Base-by-base conservation (phyloP, 805 yeast species). In the Yamadazyma scolyti region DNA sequence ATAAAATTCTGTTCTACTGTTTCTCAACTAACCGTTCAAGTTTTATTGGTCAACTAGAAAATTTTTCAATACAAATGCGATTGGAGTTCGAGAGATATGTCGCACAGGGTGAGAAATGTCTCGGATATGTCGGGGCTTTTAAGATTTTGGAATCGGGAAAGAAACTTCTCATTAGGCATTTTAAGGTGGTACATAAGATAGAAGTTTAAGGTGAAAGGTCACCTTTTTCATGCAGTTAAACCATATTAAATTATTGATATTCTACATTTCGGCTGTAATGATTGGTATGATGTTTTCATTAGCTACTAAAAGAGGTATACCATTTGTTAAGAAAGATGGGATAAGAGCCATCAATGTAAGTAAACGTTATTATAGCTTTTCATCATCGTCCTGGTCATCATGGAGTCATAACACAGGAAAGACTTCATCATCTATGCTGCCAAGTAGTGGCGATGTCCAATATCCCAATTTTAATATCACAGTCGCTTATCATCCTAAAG, bases 401-500 rank as follows among this genome's bases (percentile, higher is more conserved):
- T 18, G 24, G 16, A 34, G 34, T n/a, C 31, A 29, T 11, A 18
- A 23, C 5, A 19, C 28, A 16, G 37, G 40, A 14, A 27, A 30
- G 9, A 27, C 42, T 14, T 28, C 39, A 15, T 23, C 44, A 10
- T 35, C 41, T 4, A 34, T 25, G 13, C 28, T 30, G 13, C 28
- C 42, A 6, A 25, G 28, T 16, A 18, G 20, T 17, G 17, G 30
- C n/a, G 24, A 23, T 27, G 26, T 30, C 51, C 28, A 18, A 8
- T 19, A 16, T 10, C 16, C 29, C 9, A 61, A 66, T 20, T 80
- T 74, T 50, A 64, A 74, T 20, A 62, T 79, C 9, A 75, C 86
- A 0, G 84, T 82, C 11, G 83, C 88, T 1, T 84, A 68, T 50
- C 82, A 78, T 48, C 85, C 93, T 4, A 84, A 84, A 49, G 79